These are phyloP conservation scores for Atkinsonella texensis DNA, from an alignment of 2,329 filamentous ascomycete species.

Conservation along the genomic window DNA sequence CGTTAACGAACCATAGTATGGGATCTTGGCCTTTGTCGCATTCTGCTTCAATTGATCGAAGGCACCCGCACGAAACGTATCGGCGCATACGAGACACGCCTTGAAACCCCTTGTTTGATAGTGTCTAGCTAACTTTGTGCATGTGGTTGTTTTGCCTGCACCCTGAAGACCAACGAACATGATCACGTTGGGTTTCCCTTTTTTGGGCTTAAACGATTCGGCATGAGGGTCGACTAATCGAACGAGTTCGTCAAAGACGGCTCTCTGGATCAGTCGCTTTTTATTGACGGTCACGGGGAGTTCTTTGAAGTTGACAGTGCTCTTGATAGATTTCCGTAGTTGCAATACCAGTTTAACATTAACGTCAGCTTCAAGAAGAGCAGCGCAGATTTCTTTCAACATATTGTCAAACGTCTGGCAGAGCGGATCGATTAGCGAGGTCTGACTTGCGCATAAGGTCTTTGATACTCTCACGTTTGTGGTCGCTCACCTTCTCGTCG, in stretches of 20 bases:
- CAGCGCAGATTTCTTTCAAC: constrained; percentile 96
- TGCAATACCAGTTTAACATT: constrained; percentile 88
- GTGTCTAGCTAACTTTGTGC: constrained; percentile 90
- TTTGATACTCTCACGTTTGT: background rate
- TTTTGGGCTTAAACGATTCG: constrained; percentile 93
- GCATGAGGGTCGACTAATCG: constrained; percentile 91
- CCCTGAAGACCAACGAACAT: constrained; percentile 99
- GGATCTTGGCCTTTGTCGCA: constrained; percentile 96
- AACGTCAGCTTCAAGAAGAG: constrained; percentile 91
- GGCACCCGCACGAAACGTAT: constrained; percentile 95
- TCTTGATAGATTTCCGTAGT: constrained; percentile 85
- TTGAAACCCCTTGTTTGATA: constrained; percentile 92
- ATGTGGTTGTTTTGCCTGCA: constrained; percentile 95
- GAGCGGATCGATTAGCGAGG: background rate
- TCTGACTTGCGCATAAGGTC: background rate
- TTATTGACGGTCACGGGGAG: constrained; percentile 88
- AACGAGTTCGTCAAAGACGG: constrained; percentile 94
- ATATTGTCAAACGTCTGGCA: constrained; percentile 83
- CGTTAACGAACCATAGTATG: constrained; percentile 93
- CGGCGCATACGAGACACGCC: constrained; percentile 87
- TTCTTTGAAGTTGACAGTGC: constrained; percentile 88
- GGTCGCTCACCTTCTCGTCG: constrained; percentile 72
- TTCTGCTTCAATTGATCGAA: constrained; percentile 99
- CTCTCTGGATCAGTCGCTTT: constrained; percentile 94
- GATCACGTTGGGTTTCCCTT: constrained; percentile 91